Conservation (phyloP, 2,329 filamentous ascomycete genomes). For the Aureobasidium namibiae region DNA sequence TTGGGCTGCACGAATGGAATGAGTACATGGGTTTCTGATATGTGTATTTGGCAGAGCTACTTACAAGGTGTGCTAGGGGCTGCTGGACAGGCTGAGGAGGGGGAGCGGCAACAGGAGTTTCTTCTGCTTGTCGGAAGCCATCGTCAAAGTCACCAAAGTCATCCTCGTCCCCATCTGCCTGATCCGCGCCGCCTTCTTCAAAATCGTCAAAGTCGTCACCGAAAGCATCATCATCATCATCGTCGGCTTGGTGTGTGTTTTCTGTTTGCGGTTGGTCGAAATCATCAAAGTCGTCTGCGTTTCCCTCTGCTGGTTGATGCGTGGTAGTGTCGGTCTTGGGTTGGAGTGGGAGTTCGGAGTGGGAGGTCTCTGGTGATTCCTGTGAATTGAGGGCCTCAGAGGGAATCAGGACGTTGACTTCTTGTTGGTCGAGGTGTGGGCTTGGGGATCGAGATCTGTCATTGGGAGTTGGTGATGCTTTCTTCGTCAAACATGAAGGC, state of each 20-base stretch:
- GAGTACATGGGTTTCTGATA: neutral
- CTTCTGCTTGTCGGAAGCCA: slow-evolving; percentile 31
- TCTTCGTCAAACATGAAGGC: slow-evolving; percentile 46
- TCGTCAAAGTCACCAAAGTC: slow-evolving; percentile 47
- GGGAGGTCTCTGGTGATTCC: slow-evolving; percentile 4
- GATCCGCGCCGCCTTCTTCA: slow-evolving; percentile 37
- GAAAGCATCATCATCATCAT: slow-evolving; percentile 58
- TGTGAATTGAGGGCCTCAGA: slow-evolving; percentile 2
- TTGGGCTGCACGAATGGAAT: slow-evolving; percentile 12
- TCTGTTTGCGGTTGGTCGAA: slow-evolving; percentile 9
- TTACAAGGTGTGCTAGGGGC: slow-evolving; percentile 41
- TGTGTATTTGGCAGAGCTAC: slow-evolving; percentile 23
- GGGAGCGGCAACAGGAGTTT: slow-evolving; percentile 19
- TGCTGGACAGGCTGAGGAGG: slow-evolving; percentile 30
- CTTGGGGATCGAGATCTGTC: slow-evolving; percentile 34
- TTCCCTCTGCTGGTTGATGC: slow-evolving; percentile 42
- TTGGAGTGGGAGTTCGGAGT: neutral
- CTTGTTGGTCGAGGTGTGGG: slow-evolving; percentile 5
- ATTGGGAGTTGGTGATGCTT: slow-evolving; percentile 49
- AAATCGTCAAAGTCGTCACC: slow-evolving; percentile 63
- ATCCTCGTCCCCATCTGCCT: slow-evolving; percentile 26
- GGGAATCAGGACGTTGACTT: neutral
- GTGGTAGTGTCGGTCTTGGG: slow-evolving; percentile 4
- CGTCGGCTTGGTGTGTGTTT: slow-evolving; percentile 16
- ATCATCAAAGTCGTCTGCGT: slow-evolving; percentile 34